Evolutionary conservation across 2,329 filamentous ascomycete genomes (phyloP).

Genomic region (Lecanoromycetidae sp.): DNA sequence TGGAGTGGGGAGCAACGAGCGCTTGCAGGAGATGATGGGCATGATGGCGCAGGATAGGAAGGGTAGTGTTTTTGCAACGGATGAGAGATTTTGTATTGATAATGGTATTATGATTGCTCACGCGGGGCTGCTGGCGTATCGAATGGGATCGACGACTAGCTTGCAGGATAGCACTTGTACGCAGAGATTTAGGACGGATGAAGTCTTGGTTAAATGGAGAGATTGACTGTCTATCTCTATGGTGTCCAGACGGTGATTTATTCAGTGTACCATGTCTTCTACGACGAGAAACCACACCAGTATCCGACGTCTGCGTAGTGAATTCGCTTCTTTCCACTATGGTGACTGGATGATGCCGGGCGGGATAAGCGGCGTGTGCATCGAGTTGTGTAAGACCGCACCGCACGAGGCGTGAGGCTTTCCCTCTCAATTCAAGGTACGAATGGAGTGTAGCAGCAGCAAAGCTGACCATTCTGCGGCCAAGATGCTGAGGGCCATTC

Average conservation of each 20-base stretch:
- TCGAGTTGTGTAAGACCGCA: too few relatives aligned
- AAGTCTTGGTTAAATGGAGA: conserved; percentile 69
- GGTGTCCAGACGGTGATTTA: too few relatives aligned
- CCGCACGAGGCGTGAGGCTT: too few relatives aligned
- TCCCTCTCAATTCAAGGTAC: too few relatives aligned
- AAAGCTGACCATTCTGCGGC: not conserved
- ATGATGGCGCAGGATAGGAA: conserved; percentile 81
- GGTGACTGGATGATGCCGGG: too few relatives aligned
- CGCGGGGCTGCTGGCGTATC: conserved; percentile 74
- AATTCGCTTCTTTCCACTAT: too few relatives aligned
- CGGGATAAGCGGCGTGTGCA: too few relatives aligned
- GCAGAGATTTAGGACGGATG: conserved; percentile 70
- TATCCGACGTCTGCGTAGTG: too few relatives aligned
- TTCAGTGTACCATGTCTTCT: too few relatives aligned
- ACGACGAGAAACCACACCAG: too few relatives aligned
- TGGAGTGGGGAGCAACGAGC: conserved; percentile 88
- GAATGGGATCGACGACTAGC: conserved; percentile 64
- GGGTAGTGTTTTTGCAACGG: conserved; percentile 84
- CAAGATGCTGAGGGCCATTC: not conserved
- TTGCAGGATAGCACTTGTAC: conserved; percentile 76
- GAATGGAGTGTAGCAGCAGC: not conserved
- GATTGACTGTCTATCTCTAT: conserved; percentile 38
- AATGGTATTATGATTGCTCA: conserved; percentile 99
- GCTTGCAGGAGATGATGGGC: conserved; percentile 97
- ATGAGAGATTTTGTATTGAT: conserved; percentile 96